These are phyloP conservation scores for Rhizopus microsporus DNA, from an alignment of 371 early-diverging fungal species.

Conservation along the genomic window DNA sequence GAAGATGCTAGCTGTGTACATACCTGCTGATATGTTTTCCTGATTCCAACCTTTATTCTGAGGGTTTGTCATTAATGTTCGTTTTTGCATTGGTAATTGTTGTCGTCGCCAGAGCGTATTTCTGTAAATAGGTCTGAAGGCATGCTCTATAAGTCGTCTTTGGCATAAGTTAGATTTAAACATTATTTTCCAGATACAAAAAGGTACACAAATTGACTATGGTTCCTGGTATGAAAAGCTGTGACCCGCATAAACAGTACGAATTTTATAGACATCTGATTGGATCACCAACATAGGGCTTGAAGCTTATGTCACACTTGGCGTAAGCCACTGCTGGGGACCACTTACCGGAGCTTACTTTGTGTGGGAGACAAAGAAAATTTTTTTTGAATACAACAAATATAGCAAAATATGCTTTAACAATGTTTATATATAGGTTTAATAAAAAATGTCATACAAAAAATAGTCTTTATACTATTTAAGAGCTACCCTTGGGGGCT, in stretches of 20 bases:
- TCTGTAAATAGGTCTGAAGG: background rate
- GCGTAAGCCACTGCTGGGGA: no score
- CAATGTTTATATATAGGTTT: background rate
- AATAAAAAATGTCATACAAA: slow-evolving; percentile 5
- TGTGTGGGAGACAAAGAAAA: no score
- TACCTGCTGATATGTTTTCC: slow-evolving; percentile 48
- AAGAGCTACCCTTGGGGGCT: slow-evolving; percentile 35
- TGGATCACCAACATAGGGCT: no score
- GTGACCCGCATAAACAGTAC: background rate
- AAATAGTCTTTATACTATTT: slow-evolving; percentile 8
- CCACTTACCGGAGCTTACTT: no score
- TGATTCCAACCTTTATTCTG: background rate
- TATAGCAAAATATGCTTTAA: no score
- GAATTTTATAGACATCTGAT: no score
- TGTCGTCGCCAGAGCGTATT: no score
- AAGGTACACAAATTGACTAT: background rate
- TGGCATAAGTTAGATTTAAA: background rate
- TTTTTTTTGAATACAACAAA: no score
- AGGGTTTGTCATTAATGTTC: background rate
- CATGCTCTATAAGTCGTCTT: background rate
- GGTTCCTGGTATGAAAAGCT: background rate
- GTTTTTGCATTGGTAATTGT: no score
- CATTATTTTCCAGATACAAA: background rate
- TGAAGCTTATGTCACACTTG: no score
- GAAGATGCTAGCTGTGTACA: slow-evolving; percentile 83